phyloP scores from a whole-genome alignment of 208 protist species.

The Herpetomonas tarakana region DNA sequence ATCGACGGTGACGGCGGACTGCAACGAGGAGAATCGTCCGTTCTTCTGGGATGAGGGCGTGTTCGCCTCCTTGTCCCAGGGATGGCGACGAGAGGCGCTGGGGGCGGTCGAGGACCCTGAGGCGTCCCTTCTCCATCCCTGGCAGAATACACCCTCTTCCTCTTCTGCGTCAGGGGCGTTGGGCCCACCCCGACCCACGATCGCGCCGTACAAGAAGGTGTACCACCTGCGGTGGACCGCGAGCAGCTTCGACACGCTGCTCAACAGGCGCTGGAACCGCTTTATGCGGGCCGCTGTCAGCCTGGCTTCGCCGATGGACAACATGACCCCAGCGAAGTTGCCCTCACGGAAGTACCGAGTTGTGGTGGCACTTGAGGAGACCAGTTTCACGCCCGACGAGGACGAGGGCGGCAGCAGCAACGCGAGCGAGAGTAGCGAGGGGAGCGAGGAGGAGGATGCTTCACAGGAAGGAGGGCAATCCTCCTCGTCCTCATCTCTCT shows the following conservation, averaged over 20 bases:
- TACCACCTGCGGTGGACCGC: constrained; percentile 56
- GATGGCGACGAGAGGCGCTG: too few relatives aligned
- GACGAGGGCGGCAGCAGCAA: neutral
- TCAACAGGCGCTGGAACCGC: constrained; percentile 50
- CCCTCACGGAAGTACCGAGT: constrained; percentile 13
- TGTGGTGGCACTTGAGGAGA: constrained; percentile 44
- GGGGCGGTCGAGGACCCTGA: too few relatives aligned
- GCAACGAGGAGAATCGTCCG: too few relatives aligned
- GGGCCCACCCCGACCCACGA: constrained; percentile 18
- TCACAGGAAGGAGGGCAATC: too few relatives aligned
- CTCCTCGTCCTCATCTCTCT: constrained; percentile 1
- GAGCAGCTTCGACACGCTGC: constrained; percentile 18
- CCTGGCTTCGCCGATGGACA: constrained; percentile 48
- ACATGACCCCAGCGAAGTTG: constrained; percentile 17
- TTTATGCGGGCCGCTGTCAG: constrained; percentile 60
- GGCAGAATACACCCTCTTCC: neutral
- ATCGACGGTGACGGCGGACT: neutral
- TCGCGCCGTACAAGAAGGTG: constrained; percentile 18
- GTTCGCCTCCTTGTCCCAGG: neutral
- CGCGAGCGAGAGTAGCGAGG: constrained; percentile 4
- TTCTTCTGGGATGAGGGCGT: neutral
- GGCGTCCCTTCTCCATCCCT: too few relatives aligned
- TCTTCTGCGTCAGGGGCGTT: neutral
- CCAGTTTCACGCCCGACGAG: constrained; percentile 12
- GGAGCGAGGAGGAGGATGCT: too few relatives aligned